phyloP scores from a whole-genome alignment of 2,329 filamentous ascomycete species.

The Tolypocladium inflatum region DNA sequence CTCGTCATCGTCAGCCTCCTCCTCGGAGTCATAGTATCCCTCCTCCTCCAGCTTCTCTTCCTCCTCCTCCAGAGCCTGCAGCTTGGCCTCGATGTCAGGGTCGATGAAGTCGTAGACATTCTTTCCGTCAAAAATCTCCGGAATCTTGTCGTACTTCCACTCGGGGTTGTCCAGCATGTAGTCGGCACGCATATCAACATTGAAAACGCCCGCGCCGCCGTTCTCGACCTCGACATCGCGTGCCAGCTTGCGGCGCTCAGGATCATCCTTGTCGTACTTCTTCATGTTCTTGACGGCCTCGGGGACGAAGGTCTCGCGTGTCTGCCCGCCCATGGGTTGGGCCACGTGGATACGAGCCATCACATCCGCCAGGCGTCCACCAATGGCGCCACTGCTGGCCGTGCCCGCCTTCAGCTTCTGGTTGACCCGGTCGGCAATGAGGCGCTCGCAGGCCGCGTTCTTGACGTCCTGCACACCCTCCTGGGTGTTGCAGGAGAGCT shows the following conservation, averaged over 20 bases:
- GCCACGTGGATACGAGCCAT: constrained; percentile 94
- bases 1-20: constrained; percentile 75
- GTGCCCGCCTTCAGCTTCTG: constrained; percentile 95
- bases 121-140: constrained; percentile 88
- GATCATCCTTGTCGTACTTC: constrained; percentile 87
- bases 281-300: constrained; percentile 70
- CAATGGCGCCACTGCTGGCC: constrained; percentile 62
- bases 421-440: constrained; percentile 86
- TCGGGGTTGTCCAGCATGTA: constrained; percentile 81
- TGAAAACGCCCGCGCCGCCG: constrained; percentile 92
- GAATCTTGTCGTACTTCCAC: constrained; percentile 95
- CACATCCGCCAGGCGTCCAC: constrained; percentile 78
- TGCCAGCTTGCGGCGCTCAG: constrained; percentile 71
- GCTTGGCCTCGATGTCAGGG: constrained; percentile 89
- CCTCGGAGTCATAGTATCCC: constrained; percentile 86
- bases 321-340: constrained; percentile 74
- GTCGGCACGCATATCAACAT: constrained; percentile 80
- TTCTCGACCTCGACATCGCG: constrained; percentile 86
- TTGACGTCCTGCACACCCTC: constrained; percentile 93
- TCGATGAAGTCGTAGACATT: constrained; percentile 98
- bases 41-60: constrained; percentile 87
- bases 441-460: constrained; percentile 85
- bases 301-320: constrained; percentile 77
- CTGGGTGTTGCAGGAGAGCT: constrained; percentile 88
- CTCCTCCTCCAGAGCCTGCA: constrained; percentile 86